Conservation (phyloP, 805 yeast species). For the Pichia scutulata region DNA sequence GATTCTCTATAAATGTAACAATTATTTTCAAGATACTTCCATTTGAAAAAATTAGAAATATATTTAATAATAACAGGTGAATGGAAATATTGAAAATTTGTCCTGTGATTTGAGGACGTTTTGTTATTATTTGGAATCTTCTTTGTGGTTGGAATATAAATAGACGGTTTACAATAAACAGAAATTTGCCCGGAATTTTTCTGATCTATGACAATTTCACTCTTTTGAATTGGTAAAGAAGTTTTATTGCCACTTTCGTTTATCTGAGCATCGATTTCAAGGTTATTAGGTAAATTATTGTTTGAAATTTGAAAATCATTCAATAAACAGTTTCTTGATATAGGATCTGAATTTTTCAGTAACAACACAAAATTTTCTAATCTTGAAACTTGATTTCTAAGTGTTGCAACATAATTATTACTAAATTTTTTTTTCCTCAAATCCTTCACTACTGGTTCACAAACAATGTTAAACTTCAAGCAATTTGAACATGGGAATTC, state of each 20-base stretch:
- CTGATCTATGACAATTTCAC: not conserved
- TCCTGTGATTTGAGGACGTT: not conserved
- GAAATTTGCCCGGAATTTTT: not conserved
- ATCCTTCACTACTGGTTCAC: constrained; percentile 4
- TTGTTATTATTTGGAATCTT: not conserved
- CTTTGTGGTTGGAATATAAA: not conserved
- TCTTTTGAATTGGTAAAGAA: not conserved
- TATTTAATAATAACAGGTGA: not conserved
- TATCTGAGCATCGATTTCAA: not conserved
- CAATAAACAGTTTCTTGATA: not conserved
- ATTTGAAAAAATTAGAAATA: constrained; percentile 8
- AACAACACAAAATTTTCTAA: not conserved
- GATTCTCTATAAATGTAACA: constrained; percentile 56
- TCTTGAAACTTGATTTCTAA: not conserved
- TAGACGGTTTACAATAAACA: not conserved
- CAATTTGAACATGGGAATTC: constrained; percentile 7
- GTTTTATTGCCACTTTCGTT: not conserved
- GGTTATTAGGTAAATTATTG: not conserved
- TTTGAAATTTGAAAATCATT: not conserved
- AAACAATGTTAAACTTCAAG: not conserved
- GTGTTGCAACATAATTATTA: not conserved
- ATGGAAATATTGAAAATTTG: constrained; percentile 3
- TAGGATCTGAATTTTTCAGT: not conserved
- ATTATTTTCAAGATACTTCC: constrained; percentile 14
- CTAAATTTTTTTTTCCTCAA: constrained; percentile 1